Conservation (phyloP, 2,329 filamentous ascomycete species). For the Chrysoporthe puriensis region DNA sequence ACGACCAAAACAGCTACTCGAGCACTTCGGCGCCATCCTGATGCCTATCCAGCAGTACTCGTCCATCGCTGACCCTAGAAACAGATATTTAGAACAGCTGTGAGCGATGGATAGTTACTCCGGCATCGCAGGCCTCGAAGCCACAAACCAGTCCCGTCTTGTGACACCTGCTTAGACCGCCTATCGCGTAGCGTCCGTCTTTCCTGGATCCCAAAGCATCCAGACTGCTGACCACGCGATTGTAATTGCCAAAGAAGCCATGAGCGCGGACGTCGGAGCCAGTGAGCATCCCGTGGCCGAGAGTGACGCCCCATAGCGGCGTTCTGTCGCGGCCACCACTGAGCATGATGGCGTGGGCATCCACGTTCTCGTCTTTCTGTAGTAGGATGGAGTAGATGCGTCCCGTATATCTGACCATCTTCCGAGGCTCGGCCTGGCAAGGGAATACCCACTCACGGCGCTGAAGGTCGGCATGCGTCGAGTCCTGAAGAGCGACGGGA, state of each 20-base stretch:
- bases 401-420: conserved; percentile 49
- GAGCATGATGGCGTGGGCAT: conserved; percentile 55
- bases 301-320: conserved; percentile 55
- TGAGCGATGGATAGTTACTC: neutral
- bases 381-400: conserved; percentile 61
- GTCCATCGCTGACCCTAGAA: neutral
- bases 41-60: too few relatives aligned
- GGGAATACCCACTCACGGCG: conserved; percentile 53
- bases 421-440: conserved; percentile 37
- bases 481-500: conserved; percentile 48
- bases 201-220: conserved; percentile 39
- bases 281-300: conserved; percentile 58
- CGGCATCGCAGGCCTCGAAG: conserved; percentile 32
- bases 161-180: conserved; percentile 45
- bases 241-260: conserved; percentile 58
- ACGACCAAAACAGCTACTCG: too few relatives aligned
- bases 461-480: neutral
- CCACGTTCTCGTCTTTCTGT: conserved; percentile 46
- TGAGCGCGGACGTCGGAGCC: conserved; percentile 52
- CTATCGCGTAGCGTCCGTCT: conserved; percentile 48
- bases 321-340: conserved; percentile 32
- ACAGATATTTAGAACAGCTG: neutral
- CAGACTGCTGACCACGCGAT: conserved; percentile 46
- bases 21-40: too few relatives aligned
- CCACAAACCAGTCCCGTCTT: conserved; percentile 45